A percentile compares a stretch with the other conserved stretches of the same genome.
Conservation (phyloP, 2,329 filamentous ascomycete species). For the Fusarium nygamai region DNA sequence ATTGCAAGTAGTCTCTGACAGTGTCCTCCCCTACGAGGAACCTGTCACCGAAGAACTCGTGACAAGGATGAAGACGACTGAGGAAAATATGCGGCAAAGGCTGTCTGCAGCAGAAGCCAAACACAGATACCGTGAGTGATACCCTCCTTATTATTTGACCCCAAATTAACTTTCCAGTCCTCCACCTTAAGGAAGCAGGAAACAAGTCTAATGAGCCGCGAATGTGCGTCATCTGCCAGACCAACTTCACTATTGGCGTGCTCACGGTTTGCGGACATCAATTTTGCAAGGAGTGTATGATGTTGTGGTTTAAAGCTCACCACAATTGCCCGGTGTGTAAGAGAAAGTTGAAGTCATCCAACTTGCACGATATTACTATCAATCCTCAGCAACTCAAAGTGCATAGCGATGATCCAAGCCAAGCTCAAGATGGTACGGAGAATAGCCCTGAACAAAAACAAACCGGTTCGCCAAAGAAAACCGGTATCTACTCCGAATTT, state of each 20-base stretch:
- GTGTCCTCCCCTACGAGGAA: slow-evolving; percentile 79
- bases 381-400: slow-evolving; percentile 79
- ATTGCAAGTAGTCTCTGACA: slow-evolving; percentile 90
- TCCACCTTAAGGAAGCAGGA: slow-evolving; percentile 66
- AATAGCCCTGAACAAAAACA: slow-evolving; percentile 25
- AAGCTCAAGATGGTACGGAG: slow-evolving; percentile 7
- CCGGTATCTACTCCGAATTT: slow-evolving; percentile 80
- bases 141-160: neutral
- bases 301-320: slow-evolving; percentile 78
- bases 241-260: slow-evolving; percentile 78
- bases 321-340: slow-evolving; percentile 89
- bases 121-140: slow-evolving; percentile 72
- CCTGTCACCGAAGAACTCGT: slow-evolving; percentile 62
- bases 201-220: slow-evolving; percentile 70
- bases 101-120: slow-evolving; percentile 75
- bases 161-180: slow-evolving; percentile 50
- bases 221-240: slow-evolving; percentile 88
- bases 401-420: slow-evolving; percentile 51
- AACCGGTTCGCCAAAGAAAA: slow-evolving; percentile 44
- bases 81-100: slow-evolving; percentile 61
- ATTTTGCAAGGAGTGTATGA: slow-evolving; percentile 90
- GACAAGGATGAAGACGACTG: slow-evolving; percentile 43
- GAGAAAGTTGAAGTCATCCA: slow-evolving; percentile 67
- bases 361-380: slow-evolving; percentile 87
- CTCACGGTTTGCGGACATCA: slow-evolving; percentile 90